Base-by-base conservation (phyloP, 345 rosid species). In the Draba incana region DNA sequence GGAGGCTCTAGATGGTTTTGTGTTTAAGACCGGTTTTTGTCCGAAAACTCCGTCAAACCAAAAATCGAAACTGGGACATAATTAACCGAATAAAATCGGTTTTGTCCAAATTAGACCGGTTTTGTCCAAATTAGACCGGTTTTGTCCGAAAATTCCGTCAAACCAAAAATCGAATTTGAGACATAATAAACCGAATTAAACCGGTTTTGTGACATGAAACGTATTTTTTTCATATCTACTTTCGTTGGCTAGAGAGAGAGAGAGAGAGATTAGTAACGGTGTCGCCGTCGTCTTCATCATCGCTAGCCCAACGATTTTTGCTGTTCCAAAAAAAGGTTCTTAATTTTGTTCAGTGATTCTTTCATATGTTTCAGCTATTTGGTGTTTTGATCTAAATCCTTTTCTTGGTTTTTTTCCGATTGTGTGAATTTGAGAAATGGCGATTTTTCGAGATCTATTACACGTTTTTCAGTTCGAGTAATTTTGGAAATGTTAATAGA, bases 251-350 rank as follows among this genome's bases (percentile, higher is more conserved):
- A 50, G 37, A 57, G 64, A 55, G 9, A 28, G 28, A 52, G 28
- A 13, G 5, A 9, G 35, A 64, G 48, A 51, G 47, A 52, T 11
- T 61, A 66, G 72, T 66, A 52, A 74, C 72, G 77, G 77, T 74
- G 72, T 74, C 77, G 24, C 65, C 71, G 56, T 67, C 66, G 39
- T 35, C 39, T 6, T 33, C 31, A 3, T 28, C 31, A 0, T 28
- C 37, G 37, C 37, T 33, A 6, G 6, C 12, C 60, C 47, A 57
- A 41, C 66, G 71, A 65, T 33, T 47, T 70, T 64, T 65, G 30
- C 60, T 65, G 47, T 65, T 49, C 68, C 13, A 2, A 2, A 28
- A 8, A 48, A 66, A 57, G 77, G 66, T 72, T 65, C 60, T 65
- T 57, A 1, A 55, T 66, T 42, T 73, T 72, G 4, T 28, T 66